These are phyloP conservation scores for Penicillium sp. DNA, from an alignment of 2,329 filamentous ascomycete genomes.

Conservation along the genomic window DNA sequence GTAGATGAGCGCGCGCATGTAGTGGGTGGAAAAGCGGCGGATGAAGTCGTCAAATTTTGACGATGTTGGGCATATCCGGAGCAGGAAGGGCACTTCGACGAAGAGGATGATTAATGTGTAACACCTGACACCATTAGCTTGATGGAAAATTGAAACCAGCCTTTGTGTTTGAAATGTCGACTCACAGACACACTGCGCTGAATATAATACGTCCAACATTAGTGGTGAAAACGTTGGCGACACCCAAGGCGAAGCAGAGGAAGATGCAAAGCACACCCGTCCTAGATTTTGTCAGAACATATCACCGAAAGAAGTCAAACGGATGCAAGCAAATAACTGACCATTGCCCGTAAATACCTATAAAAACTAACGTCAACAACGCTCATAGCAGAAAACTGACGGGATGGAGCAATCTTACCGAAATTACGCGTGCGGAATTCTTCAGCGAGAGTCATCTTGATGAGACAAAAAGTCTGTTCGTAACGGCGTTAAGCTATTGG, in stretches of 20 bases:
- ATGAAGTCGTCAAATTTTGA: constrained; percentile 82
- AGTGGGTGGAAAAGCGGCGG: constrained; percentile 91
- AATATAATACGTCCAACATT: constrained; percentile 57
- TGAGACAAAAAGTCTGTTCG: not conserved
- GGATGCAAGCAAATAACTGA: constrained; percentile 37
- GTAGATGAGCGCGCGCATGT: constrained; percentile 91
- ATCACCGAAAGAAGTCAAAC: not conserved
- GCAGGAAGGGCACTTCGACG: constrained; percentile 85
- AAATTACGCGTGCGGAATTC: constrained; percentile 64
- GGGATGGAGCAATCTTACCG: constrained; percentile 46
- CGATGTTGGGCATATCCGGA: constrained; percentile 96
- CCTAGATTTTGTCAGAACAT: constrained; percentile 25
- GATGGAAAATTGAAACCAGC: not conserved
- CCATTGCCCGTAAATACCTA: constrained; percentile 68
- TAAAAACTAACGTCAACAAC: constrained; percentile 15
- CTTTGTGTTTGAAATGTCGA: constrained; percentile 10
- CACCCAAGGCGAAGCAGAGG: constrained; percentile 63
- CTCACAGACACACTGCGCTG: constrained; percentile 56
- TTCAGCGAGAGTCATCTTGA: constrained; percentile 56
- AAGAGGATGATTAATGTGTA: constrained; percentile 74
- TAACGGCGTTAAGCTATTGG: not conserved
- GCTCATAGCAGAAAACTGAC: not conserved
- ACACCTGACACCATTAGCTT: constrained; percentile 45
- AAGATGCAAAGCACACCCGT: constrained; percentile 58
- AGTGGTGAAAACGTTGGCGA: constrained; percentile 65